phyloP scores from a whole-genome alignment of 1,284 basidiomycete genomes.

The Anthracocystis walkeri region DNA sequence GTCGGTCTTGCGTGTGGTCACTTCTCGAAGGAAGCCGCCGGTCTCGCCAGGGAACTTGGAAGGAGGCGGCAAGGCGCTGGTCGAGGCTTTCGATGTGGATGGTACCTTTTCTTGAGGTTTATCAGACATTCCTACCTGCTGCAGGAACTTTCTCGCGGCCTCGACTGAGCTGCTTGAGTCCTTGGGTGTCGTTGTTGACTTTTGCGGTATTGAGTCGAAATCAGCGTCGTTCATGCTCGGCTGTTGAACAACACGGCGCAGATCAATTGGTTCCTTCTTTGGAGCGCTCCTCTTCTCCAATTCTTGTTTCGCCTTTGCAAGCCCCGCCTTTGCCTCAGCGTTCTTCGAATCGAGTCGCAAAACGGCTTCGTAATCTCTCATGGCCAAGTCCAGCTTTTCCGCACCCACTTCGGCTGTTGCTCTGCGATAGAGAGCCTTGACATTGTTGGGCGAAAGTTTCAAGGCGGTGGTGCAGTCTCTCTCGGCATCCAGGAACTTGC shows the following conservation, averaged over 20 bases:
- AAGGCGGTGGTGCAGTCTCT: conserved; percentile 35
- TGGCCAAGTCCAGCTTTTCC: conserved; percentile 16
- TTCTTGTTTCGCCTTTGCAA: conserved; percentile 12
- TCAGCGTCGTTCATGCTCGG: background rate
- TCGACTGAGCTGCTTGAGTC: conserved; percentile 33
- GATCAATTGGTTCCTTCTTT: conserved; percentile 15
- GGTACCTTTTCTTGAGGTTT: background rate
- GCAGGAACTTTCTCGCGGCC: conserved; percentile 37
- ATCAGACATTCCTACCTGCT: conserved; percentile 38
- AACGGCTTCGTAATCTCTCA: conserved; percentile 16
- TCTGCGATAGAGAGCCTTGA: conserved; percentile 40
- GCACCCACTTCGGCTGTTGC: conserved; percentile 25
- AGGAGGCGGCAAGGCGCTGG: conserved; percentile 13
- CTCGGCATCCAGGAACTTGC: conserved; percentile 37
- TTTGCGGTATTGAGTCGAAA: background rate
- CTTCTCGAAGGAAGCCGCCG: conserved; percentile 35
- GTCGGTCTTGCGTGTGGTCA: conserved; percentile 31
- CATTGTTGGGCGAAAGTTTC: conserved; percentile 24
- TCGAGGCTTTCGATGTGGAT: background rate
- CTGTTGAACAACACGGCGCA: background rate
- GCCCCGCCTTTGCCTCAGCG: conserved; percentile 23
- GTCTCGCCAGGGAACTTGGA: conserved; percentile 40
- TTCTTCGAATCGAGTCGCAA: conserved; percentile 26
- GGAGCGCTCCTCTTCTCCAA: background rate
- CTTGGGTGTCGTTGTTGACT: background rate